Evolutionary conservation across 768 basidiomycete species (phyloP).

Genomic region (Auricularia heimuer): DNA sequence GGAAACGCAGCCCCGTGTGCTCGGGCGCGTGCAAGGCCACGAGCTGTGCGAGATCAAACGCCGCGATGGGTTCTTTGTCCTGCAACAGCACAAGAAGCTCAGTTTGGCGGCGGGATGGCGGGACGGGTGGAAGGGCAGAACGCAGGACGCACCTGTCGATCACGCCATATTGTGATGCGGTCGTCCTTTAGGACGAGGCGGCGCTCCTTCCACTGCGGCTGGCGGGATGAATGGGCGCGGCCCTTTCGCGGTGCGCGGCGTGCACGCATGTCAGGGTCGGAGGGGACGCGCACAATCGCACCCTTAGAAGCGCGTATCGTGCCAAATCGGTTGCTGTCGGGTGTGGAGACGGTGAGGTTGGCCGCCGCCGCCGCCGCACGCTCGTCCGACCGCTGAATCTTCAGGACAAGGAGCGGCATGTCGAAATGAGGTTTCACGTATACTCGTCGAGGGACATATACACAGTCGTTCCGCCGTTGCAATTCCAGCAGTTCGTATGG

Average conservation of each 20-base stretch:
- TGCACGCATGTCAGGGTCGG: not conserved
- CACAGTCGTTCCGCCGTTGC: conserved; percentile 27
- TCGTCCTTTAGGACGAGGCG: not conserved
- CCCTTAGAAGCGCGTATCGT: too few species aligned
- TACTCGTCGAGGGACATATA: not conserved
- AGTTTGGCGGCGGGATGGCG: too few species aligned
- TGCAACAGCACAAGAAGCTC: not conserved
- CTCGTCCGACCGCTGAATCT: not conserved
- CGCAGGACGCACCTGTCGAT: not conserved
- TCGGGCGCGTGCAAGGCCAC: not conserved
- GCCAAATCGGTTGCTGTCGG: too few species aligned
- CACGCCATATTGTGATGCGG: not conserved
- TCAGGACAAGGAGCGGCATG: not conserved
- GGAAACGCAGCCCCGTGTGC: not conserved
- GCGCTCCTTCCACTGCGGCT: not conserved
- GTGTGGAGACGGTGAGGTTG: too few species aligned
- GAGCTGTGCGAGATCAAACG: not conserved
- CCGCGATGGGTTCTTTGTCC: not conserved
- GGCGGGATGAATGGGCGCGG: not conserved
- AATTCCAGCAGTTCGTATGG: conserved; percentile 64
- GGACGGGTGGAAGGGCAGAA: too few species aligned
- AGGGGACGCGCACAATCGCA: not conserved
- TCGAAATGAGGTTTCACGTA: not conserved
- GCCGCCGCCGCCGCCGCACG: not conserved
- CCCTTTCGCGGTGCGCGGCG: not conserved